Base-by-base conservation (phyloP, 1,284 basidiomycete species). In the Coriolopsis trogii region DNA sequence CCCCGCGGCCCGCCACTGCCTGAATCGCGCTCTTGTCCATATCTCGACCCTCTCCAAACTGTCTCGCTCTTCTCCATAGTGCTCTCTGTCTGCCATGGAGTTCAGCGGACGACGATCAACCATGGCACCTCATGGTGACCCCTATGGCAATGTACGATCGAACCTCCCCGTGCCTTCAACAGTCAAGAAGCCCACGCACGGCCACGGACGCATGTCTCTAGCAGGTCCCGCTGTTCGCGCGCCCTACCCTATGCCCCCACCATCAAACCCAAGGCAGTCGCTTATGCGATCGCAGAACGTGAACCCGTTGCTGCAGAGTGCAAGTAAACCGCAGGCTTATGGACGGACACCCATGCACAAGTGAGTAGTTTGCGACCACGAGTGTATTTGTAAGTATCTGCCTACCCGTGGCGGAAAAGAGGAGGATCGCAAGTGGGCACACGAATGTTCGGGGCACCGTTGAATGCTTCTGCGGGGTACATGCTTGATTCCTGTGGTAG, bases 311-410 rank as follows among this genome's bases (percentile, higher is more conserved):
- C 68, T 89, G n/a, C 79, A 81, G 64, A 90, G 88, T 59, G 80
- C 80, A 1, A 80, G 76, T 25, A 89, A 91, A 61, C 76, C 77
- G 8, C 57, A 51, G 49, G 81, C 73, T 43, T 84, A 81, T 67
- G 89, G 88, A 1, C 74, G 83, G 50, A 93, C 90, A n/a, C 90
- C 91, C 4, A 70, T 87, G 60, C 81, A 81, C 43, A 81, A 77
- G 89, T 89, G 64, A 70, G 84, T 72, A 13, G n/a, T n/a, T n/a
- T n/a, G n/a, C n/a, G n/a, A n/a, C n/a, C n/a, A n/a, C n/a, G n/a
- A n/a, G n/a, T n/a, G n/a, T n/a, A n/a, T n/a, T n/a, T n/a, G n/a
- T n/a, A n/a, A n/a, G n/a, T n/a, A n/a, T n/a, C n/a, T n/a, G n/a
- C n/a, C n/a, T n/a, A n/a, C n/a, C n/a, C n/a, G n/a, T n/a, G n/a